Conservation (phyloP, 2,329 filamentous ascomycete genomes). For the Elsinoe perseae region DNA sequence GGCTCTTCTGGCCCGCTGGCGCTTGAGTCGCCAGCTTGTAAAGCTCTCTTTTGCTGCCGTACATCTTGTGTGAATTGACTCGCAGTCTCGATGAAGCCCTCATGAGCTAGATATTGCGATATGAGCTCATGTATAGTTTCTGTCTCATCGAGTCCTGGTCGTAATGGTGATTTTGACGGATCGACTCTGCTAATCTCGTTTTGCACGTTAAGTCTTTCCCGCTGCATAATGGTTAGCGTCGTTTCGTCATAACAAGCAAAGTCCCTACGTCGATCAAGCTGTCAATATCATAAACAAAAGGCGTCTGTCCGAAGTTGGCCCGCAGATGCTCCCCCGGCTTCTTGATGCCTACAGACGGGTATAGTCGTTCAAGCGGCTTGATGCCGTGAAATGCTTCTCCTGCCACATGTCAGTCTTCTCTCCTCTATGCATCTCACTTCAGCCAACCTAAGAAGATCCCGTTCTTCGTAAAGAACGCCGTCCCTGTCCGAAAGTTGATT, state of each 20-base stretch:
- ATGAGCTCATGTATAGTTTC: constrained; percentile 75
- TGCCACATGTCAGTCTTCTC: constrained; percentile 29
- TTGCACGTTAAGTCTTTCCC: constrained; percentile 53
- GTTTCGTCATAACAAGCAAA: neutral
- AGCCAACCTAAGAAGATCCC: constrained; percentile 49
- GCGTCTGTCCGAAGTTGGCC: constrained; percentile 58
- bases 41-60: constrained; percentile 60
- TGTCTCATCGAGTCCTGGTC: constrained; percentile 61
- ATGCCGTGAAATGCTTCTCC: constrained; percentile 65
- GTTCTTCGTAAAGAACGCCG: constrained; percentile 60
- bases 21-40: constrained; percentile 33
- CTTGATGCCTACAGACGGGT: constrained; percentile 60
- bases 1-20: constrained; percentile 45
- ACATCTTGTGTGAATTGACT: constrained; percentile 81
- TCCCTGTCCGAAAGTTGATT: constrained; percentile 54
- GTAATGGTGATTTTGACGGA: constrained; percentile 52
- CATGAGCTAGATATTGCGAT: constrained; percentile 84
- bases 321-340: constrained; percentile 52
- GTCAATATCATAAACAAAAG: constrained; percentile 89
- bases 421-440: neutral
- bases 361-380: constrained; percentile 49
- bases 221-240: constrained; percentile 35
- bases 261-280: constrained; percentile 64
- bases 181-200: constrained; percentile 49
- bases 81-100: constrained; percentile 91